Conservation (phyloP, 2,329 filamentous ascomycete genomes). For the Parastagonospora avenae region DNA sequence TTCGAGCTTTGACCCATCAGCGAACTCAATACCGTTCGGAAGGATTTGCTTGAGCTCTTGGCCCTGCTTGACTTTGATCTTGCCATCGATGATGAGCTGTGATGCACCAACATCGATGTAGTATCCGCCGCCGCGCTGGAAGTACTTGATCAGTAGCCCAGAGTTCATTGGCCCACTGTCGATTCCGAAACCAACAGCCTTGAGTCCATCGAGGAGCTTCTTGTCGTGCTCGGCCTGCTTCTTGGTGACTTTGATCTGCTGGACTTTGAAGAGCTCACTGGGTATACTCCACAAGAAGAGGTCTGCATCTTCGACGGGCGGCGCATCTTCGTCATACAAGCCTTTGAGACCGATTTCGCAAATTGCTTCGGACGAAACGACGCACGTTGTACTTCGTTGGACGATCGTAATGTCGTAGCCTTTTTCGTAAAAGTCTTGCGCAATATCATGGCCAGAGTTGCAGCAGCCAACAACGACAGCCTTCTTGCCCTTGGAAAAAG, state of each 20-base stretch:
- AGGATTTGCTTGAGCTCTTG: constrained; percentile 45
- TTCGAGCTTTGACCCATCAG: constrained; percentile 49
- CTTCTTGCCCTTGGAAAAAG: constrained; percentile 46
- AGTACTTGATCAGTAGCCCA: constrained; percentile 48
- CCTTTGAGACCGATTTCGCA: constrained; percentile 37
- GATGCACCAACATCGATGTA: constrained; percentile 56
- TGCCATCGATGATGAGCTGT: constrained; percentile 49
- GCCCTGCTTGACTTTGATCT: constrained; percentile 53
- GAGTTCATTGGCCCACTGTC: constrained; percentile 37
- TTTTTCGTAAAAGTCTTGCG: constrained; percentile 54
- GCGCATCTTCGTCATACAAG: constrained; percentile 34
- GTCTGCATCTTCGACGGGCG: constrained; percentile 37
- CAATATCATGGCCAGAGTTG: constrained; percentile 57
- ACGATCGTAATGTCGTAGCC: constrained; percentile 54
- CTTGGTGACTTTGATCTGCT: constrained; percentile 32
- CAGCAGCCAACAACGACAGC: constrained; percentile 55
- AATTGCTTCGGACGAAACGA: constrained; percentile 34
- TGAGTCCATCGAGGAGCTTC: constrained; percentile 49
- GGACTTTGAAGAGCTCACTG: constrained; percentile 37
- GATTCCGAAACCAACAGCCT: constrained; percentile 50
- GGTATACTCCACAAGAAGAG: constrained; percentile 42
- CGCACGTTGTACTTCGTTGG: constrained; percentile 52
- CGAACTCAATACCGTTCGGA: constrained; percentile 49
- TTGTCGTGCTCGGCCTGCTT: constrained; percentile 39
- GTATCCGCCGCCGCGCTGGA: constrained; percentile 53